Conservation (phyloP, 2,329 filamentous ascomycete species). For the Diaporthe batatas region DNA sequence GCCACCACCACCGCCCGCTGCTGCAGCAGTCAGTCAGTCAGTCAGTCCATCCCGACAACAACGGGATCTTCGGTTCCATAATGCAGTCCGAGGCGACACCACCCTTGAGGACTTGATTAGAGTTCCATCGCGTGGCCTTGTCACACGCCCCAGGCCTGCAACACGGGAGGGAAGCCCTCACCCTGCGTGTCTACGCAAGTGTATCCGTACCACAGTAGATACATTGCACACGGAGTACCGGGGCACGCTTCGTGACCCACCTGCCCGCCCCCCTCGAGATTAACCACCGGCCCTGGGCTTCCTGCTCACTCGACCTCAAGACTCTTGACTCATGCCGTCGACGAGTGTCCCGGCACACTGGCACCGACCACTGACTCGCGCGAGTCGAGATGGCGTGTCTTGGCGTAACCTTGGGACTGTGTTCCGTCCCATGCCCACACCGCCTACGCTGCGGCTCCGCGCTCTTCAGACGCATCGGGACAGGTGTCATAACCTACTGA, state of each 20-base stretch:
- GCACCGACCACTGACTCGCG: conserved; percentile 22
- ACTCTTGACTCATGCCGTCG: conserved; percentile 19
- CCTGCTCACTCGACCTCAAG: neutral
- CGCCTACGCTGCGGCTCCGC: conserved; percentile 33
- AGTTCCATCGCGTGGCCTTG: conserved; percentile 34
- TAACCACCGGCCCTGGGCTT: conserved; percentile 26
- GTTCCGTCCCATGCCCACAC: conserved; percentile 25
- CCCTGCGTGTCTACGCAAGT: neutral
- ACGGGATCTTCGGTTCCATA: conserved; percentile 12
- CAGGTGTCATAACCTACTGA: conserved; percentile 12
- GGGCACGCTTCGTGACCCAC: conserved; percentile 12
- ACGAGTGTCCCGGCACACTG: conserved; percentile 24
- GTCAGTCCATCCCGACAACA: neutral
- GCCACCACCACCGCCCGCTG: neutral
- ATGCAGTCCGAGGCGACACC: conserved; percentile 2
- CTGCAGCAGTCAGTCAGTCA: neutral
- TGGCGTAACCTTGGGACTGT: conserved; percentile 28
- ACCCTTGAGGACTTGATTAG: conserved; percentile 23
- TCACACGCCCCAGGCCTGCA: conserved; percentile 24
- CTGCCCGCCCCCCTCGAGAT: conserved; percentile 17
- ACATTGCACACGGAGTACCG: neutral
- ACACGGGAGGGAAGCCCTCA: neutral
- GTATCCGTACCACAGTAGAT: neutral
- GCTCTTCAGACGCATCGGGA: conserved; percentile 7
- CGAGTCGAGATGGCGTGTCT: conserved; percentile 33